A percentile compares a stretch with the other conserved stretches of the same genome.
These are phyloP conservation scores for Musa troglodytarum DNA, from an alignment of 176 grass and related monocot genomes.

Conservation along the genomic window DNA sequence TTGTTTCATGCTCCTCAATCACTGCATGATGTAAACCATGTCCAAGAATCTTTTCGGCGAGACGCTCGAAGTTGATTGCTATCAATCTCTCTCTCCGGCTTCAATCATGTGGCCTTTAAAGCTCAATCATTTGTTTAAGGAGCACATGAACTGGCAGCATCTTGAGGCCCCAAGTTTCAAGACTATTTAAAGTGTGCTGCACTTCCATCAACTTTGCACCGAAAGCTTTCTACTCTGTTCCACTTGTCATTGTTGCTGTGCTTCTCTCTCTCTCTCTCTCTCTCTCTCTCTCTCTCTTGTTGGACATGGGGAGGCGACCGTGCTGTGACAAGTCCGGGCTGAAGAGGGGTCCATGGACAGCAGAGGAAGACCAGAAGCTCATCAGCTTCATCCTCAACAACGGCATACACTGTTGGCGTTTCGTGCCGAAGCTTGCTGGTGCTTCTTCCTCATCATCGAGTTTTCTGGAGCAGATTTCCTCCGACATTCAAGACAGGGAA, in stretches of 20 bases:
- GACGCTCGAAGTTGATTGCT: no score
- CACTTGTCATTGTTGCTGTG: no score
- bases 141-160: constrained; percentile 8
- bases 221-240: no score
- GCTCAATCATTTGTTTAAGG: background rate
- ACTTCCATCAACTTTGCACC: no score
- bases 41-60: background rate
- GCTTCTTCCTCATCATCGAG: no score
- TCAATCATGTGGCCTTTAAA: no score
- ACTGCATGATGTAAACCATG: background rate
- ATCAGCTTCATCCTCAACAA: constrained; percentile 14
- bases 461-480: background rate
- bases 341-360: constrained; percentile 16
- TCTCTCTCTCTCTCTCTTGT: no score
- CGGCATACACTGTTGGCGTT: constrained; percentile 10
- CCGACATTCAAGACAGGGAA: no score
- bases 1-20: background rate
- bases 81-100: no score
- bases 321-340: constrained; percentile 13
- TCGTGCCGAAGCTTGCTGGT: constrained; percentile 10
- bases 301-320: constrained; percentile 13
- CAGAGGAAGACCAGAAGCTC: constrained; percentile 13
- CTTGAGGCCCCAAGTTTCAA: background rate
- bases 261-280: background rate
- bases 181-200: background rate